Conservation (phyloP, 306 rosid genomes). For the Fagus sylvatica region DNA sequence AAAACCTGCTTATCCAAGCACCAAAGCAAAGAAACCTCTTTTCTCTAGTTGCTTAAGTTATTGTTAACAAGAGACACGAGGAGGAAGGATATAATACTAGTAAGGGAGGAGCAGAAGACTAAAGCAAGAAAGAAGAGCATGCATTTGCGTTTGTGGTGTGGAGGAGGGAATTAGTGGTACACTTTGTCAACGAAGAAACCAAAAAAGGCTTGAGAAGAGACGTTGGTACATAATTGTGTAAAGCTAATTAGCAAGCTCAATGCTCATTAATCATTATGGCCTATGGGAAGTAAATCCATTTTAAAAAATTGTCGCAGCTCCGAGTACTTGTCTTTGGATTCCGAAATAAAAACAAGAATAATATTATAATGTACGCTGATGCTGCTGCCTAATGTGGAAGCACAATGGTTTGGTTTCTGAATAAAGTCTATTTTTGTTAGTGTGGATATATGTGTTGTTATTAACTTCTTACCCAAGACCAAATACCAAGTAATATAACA, state of each 20-base stretch:
- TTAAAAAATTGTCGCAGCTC: neutral
- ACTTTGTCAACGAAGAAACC: neutral
- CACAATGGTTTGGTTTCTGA: neutral
- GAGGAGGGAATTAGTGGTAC: neutral
- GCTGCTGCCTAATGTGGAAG: neutral
- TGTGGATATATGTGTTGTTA: neutral
- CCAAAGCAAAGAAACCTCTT: neutral
- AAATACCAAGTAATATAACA: too few species aligned
- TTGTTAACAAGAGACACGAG: neutral
- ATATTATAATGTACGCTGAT: neutral
- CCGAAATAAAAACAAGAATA: neutral
- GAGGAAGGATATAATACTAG: too few species aligned
- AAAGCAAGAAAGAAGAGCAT: neutral
- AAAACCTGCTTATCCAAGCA: too few species aligned
- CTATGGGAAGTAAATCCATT: neutral
- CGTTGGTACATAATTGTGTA: neutral
- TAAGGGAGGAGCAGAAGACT: neutral
- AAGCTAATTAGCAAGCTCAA: neutral
- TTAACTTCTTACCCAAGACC: too few species aligned
- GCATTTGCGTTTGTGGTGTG: neutral
- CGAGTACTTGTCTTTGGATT: neutral
- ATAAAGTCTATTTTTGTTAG: neutral
- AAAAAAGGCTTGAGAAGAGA: neutral
- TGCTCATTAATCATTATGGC: neutral
- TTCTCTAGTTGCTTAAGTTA: neutral